Percentiles rank a stretch among this genome's conserved stretches.
phyloP scores from a whole-genome alignment of 2,329 filamentous ascomycete genomes.

The Camillea tinctor region DNA sequence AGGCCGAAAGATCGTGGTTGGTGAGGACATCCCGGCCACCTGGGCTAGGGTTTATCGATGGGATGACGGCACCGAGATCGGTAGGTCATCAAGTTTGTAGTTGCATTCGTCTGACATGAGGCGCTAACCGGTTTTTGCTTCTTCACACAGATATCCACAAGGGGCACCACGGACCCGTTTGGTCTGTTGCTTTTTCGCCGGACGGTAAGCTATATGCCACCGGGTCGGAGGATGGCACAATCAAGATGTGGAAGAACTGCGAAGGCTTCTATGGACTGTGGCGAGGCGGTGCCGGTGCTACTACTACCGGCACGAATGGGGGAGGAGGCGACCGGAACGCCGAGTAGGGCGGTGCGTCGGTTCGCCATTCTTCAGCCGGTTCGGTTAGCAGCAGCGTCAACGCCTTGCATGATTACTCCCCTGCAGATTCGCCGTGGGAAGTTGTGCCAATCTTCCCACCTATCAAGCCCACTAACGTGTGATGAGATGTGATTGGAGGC shows the following conservation, averaged over 20 bases:
- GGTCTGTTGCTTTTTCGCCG: constrained; percentile 92
- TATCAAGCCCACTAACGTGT: constrained; percentile 2
- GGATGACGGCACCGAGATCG: constrained; percentile 76
- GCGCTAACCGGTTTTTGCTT: not conserved
- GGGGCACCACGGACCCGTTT: constrained; percentile 95
- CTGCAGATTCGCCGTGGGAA: constrained; percentile 14
- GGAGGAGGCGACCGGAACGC: constrained; percentile 32
- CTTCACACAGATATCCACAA: constrained; percentile 74
- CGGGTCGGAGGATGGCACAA: constrained; percentile 94
- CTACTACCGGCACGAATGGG: constrained; percentile 5
- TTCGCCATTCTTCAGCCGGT: constrained; percentile 14
- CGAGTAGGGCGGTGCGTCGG: constrained; percentile 36
- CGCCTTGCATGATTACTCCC: constrained; percentile 7
- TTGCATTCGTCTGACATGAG: too few species aligned
- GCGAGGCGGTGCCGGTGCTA: constrained; percentile 45
- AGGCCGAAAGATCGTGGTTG: constrained; percentile 81
- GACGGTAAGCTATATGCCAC: constrained; percentile 96
- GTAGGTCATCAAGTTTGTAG: constrained; percentile 41
- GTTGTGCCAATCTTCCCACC: constrained; percentile 5
- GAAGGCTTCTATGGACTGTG: constrained; percentile 64
- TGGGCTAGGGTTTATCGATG: constrained; percentile 96
- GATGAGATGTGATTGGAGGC: not conserved
- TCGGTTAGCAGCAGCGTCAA: constrained; percentile 8
- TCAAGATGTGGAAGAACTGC: constrained; percentile 83
- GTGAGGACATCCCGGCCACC: constrained; percentile 81